phyloP scores from a whole-genome alignment of 805 yeast species.

The Metschnikowia drakensbergensis region DNA sequence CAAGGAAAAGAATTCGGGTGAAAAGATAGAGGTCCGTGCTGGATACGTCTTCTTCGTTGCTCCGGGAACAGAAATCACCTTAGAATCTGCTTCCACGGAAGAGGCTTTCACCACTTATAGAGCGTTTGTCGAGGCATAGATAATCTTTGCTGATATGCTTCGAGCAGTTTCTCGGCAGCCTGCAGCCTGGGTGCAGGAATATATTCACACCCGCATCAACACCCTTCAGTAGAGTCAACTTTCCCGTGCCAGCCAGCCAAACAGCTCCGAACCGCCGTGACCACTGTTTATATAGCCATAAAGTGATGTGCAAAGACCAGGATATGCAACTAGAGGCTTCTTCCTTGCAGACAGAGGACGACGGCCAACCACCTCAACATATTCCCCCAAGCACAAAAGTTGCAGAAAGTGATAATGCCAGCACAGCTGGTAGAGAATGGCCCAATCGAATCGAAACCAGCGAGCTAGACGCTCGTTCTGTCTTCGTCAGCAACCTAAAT shows the following conservation, averaged over 20 bases:
- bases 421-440: not conserved
- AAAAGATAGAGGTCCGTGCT: slow-evolving; percentile 44
- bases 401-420: too few species aligned
- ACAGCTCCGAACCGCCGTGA: too few species aligned
- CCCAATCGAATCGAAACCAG: slow-evolving; percentile 1
- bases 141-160: not conserved
- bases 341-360: too few species aligned
- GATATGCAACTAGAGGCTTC: too few species aligned
- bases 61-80: slow-evolving; percentile 64
- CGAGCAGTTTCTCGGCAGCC: not conserved
- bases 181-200: not conserved
- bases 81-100: slow-evolving; percentile 47
- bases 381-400: too few species aligned
- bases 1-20: slow-evolving; percentile 38
- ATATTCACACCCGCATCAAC: not conserved
- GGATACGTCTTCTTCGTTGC: slow-evolving; percentile 87
- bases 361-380: too few species aligned
- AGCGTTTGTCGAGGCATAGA: slow-evolving; percentile 76
- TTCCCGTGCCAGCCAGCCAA: too few species aligned
- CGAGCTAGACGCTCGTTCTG: slow-evolving; percentile 50
- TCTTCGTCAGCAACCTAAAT: slow-evolving; percentile 52
- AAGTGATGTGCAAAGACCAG: too few species aligned
- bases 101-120: slow-evolving; percentile 72
- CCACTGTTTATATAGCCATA: too few species aligned
- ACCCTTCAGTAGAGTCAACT: not conserved